These are phyloP conservation scores for Monosporozyma unispora DNA, from an alignment of 805 yeast species.

Conservation along the genomic window DNA sequence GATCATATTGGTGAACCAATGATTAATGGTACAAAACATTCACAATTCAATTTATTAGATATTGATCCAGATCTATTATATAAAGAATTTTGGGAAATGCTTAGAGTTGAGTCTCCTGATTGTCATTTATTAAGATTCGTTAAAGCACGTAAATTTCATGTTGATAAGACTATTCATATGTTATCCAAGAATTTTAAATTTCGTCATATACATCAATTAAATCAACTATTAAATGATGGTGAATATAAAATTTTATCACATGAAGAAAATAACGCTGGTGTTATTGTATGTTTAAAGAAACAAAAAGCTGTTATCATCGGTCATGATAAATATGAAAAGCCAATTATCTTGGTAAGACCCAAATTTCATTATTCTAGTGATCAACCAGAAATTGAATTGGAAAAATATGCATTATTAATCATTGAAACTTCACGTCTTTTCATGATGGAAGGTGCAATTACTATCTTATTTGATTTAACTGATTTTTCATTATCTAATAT, in stretches of 20 bases:
- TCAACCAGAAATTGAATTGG: conserved; percentile 62
- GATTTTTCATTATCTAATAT: conserved; percentile 86
- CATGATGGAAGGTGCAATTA: conserved; percentile 69
- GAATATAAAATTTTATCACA: conserved; percentile 53
- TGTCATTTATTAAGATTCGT: conserved; percentile 64
- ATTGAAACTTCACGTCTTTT: conserved; percentile 79
- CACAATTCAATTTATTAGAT: conserved; percentile 29
- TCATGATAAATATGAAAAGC: conserved; percentile 61
- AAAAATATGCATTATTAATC: conserved; percentile 61
- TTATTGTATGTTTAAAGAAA: conserved; percentile 36
- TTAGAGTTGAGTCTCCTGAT: conserved; percentile 77
- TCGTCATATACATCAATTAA: conserved; percentile 61
- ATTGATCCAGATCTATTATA: conserved; percentile 46
- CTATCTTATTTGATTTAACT: conserved; percentile 76
- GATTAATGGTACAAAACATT: not conserved
- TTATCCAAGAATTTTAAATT: conserved; percentile 63
- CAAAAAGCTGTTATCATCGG: conserved; percentile 75
- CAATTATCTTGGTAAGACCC: conserved; percentile 75
- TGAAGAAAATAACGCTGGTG: conserved; percentile 35
- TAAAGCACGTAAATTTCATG: conserved; percentile 81
- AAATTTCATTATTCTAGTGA: conserved; percentile 61
- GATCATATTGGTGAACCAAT: conserved; percentile 5
- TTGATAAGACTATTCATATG: conserved; percentile 62
- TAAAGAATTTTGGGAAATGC: conserved; percentile 46
- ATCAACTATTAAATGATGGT: conserved; percentile 56